phyloP scores from a whole-genome alignment of 106 monocot species.

The Phalaenopsis aphrodite region DNA sequence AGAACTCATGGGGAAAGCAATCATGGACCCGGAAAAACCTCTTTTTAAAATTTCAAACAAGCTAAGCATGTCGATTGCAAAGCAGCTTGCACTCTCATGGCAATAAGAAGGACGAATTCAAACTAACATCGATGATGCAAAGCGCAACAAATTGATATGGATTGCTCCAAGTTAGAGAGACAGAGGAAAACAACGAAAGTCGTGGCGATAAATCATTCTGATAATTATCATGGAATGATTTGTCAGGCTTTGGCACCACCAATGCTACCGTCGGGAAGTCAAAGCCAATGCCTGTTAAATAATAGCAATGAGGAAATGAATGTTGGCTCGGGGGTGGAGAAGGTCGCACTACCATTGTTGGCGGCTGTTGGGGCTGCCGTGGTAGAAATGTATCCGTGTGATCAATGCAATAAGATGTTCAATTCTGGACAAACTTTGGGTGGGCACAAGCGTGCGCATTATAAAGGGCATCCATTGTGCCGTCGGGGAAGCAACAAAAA shows the following conservation, averaged over 20 bases:
- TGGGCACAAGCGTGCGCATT: background rate
- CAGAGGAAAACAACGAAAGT: background rate
- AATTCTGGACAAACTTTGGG: background rate
- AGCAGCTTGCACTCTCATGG: background rate
- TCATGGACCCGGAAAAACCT: too few relatives aligned
- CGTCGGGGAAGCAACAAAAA: background rate
- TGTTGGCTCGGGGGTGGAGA: background rate
- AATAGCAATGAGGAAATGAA: background rate
- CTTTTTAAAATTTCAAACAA: too few relatives aligned
- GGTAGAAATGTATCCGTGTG: background rate
- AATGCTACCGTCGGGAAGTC: too few relatives aligned
- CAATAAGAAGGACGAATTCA: background rate
- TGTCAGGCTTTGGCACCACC: too few relatives aligned
- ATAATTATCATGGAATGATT: too few relatives aligned
- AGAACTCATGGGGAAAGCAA: too few relatives aligned
- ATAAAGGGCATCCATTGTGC: background rate
- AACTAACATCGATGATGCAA: background rate
- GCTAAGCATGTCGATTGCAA: background rate
- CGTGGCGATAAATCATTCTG: too few relatives aligned
- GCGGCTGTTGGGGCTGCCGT: too few relatives aligned
- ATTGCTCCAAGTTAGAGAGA: background rate
- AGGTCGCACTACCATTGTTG: background rate
- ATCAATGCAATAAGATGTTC: background rate
- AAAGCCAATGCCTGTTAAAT: background rate
- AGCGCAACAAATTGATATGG: background rate